Evolutionary conservation across 208 protist genomes (phyloP), one percentile per base, ranked within the genome.

Genomic region (Leptomonas pyrrhocoris): DNA sequence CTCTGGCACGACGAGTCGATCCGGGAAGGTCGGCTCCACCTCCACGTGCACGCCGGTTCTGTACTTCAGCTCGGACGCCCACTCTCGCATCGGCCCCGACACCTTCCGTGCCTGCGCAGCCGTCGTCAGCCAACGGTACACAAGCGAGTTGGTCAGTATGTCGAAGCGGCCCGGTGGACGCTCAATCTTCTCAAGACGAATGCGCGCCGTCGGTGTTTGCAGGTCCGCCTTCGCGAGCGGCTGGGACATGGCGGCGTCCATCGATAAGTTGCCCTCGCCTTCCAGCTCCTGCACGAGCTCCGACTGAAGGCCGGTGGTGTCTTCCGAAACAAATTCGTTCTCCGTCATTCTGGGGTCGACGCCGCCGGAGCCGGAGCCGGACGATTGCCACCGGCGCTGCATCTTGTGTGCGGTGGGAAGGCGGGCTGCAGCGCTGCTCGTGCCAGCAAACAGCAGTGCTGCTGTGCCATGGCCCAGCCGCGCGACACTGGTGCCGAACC

Each of bases 21-120:
- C 77, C 1, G 90, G 88, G 51, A 89, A 79, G 21, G 83, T 89
- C 30, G 87, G 88, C 76, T 97, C 93, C 55, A 90, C 59, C 77
- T 97, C 88, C 13, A 97, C 80, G 73, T 95, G 90, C 31, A 95
- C 90, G 34, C 93, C 93, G 18, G 93, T 97, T 46, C 89, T 80
- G 76, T 94, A 97, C 79, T 94, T 95, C 65, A 97, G 77, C 84
- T 97, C 90, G 6, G 87, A 81, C 31, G 88, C 88, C 90, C 93
- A 97, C 77, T 97, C 93, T 8, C 85, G 83, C 90, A 97, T 94
- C 48, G 93, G 93, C 1, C 93, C 93, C 2, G 80, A 84, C 28
- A 97, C 83, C 45, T 94, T 93, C 1, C 93, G 90, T 18, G 90
- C 88, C 15, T 80, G 64, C 23, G 40, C 50, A 38, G 93, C 93